These are phyloP conservation scores for Cyclaneusma minus DNA, from an alignment of 2,329 filamentous ascomycete genomes.

Conservation along the genomic window DNA sequence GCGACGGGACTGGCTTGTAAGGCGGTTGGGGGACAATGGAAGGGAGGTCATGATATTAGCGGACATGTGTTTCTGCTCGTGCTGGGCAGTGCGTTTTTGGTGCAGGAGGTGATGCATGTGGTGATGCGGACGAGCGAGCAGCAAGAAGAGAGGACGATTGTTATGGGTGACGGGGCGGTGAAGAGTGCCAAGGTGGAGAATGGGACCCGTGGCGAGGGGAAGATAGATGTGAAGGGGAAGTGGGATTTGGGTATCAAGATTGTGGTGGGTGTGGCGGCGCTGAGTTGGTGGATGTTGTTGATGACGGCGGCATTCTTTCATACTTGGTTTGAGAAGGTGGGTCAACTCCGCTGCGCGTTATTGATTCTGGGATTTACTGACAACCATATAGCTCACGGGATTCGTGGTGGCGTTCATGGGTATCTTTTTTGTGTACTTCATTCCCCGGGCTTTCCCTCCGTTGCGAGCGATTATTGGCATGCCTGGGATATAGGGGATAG, in stretches of 20 bases:
- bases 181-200: slow-evolving; percentile 39
- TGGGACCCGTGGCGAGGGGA: slow-evolving; percentile 7
- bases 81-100: slow-evolving; percentile 64
- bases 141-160: slow-evolving; percentile 47
- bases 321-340: slow-evolving; percentile 93
- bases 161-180: slow-evolving; percentile 49
- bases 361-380: neutral
- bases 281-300: slow-evolving; percentile 89
- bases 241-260: slow-evolving; percentile 37
- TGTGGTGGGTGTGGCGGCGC: slow-evolving; percentile 43
- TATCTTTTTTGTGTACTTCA: slow-evolving; percentile 33
- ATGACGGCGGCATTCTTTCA: slow-evolving; percentile 99
- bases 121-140: slow-evolving; percentile 31
- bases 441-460: slow-evolving; percentile 26
- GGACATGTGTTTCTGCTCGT: slow-evolving; percentile 91
- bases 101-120: slow-evolving; percentile 60
- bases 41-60: slow-evolving; percentile 89
- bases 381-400: slow-evolving; percentile 26
- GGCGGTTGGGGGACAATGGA: slow-evolving; percentile 68
- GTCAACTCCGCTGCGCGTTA: slow-evolving; percentile 10
- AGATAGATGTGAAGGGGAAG: slow-evolving; percentile 14
- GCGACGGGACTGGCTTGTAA: slow-evolving; percentile 71
- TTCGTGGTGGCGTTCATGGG: slow-evolving; percentile 28
- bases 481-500: slow-evolving; percentile 21
- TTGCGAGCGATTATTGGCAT: slow-evolving; percentile 30